Evolutionary conservation across 441 rosid species (phyloP), one percentile per base, ranked within the genome.

Genomic region (California macrophylla): DNA sequence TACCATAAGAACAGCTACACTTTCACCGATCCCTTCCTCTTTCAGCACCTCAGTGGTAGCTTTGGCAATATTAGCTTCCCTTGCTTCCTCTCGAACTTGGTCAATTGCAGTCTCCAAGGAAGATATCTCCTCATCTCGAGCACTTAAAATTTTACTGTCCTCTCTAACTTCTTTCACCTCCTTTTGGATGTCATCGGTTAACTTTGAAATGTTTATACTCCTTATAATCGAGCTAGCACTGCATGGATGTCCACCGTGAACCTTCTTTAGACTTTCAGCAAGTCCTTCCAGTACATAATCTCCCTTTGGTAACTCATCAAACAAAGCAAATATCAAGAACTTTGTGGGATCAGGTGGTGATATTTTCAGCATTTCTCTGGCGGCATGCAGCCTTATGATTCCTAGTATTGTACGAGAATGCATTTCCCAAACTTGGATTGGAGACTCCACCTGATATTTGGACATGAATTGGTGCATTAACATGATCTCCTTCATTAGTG

Each of bases 261-360:
- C 79, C 66, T 73, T 79, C 83, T 90, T 90, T 25, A 85, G 70
- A 81, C 90, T 83, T 70, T 82, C 84, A 0, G 94, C 87, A 13
- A 94, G 83, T 82, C 87, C 85, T 74, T 84, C 83, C 12, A 94
- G 84, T 60, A 94, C 99, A 12, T 71, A 81, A 76, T 94, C 99
- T 60, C 98, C 99, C 83, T 89, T 94, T 0, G 99, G 97, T 50
- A 86, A 70, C 78, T 90, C 97, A 8, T 89, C 89, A 50, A 81
- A 94, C 71, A 94, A 81, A 34, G 92, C 81, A 72, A 94, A 94
- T 50, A 92, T 92, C 75, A 94, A 70, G 85, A 94, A 92, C 71
- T 82, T 87, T 15, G 79, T 85, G 0, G 99, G 96, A 61, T 76
- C 81, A 0, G 98, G 99, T 0, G 97, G 90, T 8, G 85, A 78